Percentiles rank a stretch among this genome's conserved stretches.
These are phyloP conservation scores for Candida pseudoviswanathii DNA, from an alignment of 1,139 yeast genomes.

Conservation along the genomic window DNA sequence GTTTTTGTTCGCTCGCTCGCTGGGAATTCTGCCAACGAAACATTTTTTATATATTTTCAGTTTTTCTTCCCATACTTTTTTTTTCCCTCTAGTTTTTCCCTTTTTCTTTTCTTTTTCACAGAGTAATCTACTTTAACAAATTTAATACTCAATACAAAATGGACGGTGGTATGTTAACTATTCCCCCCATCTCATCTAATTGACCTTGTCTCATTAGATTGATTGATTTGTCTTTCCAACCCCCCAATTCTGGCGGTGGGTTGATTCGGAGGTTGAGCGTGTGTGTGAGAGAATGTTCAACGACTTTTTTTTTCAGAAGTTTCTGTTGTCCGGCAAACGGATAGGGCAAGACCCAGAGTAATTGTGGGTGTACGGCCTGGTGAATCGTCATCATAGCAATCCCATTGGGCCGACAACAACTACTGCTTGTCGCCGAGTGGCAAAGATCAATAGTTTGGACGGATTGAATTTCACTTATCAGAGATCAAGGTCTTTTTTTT, in stretches of 20 bases:
- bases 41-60: conserved; percentile 7
- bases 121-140: conserved; percentile 2
- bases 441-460: no score
- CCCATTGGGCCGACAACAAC: not conserved
- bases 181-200: conserved; percentile 11
- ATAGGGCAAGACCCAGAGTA: not conserved
- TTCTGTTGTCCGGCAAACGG: not conserved
- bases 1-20: conserved; percentile 7
- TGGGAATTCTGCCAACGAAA: conserved; percentile 5
- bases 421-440: no score
- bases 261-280: not conserved
- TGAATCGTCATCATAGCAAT: no score
- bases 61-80: conserved; percentile 15
- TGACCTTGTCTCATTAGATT: conserved; percentile 10
- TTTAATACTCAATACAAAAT: conserved; percentile 22
- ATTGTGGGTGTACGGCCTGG: not conserved
- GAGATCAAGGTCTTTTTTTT: not conserved
- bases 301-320: not conserved
- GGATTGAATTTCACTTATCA: not conserved
- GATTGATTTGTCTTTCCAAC: conserved; percentile 11
- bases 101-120: conserved; percentile 4
- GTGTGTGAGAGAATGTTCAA: not conserved
- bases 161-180: conserved; percentile 50
- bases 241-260: not conserved
- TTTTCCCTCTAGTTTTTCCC: conserved; percentile 8